These are phyloP conservation scores for Kuraishia hungarica DNA, from an alignment of 805 yeast species.

Conservation along the genomic window DNA sequence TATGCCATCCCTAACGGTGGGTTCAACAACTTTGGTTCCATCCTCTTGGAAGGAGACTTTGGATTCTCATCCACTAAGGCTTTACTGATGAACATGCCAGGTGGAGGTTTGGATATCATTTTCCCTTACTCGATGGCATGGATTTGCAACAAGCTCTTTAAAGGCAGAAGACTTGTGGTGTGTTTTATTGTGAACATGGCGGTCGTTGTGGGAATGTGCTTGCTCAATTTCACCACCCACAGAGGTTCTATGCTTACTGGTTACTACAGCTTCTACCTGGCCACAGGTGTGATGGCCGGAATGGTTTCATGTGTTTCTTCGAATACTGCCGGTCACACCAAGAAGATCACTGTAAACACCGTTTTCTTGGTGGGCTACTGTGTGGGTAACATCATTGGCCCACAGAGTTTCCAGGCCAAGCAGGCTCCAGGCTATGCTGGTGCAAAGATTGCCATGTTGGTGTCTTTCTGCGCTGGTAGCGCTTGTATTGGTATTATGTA, in stretches of 20 bases:
- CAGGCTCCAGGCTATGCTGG: slow-evolving; percentile 36
- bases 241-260: slow-evolving; percentile 17
- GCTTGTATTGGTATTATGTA: slow-evolving; percentile 10
- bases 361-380: slow-evolving; percentile 38
- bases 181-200: slow-evolving; percentile 14
- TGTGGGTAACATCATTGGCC: slow-evolving; percentile 48
- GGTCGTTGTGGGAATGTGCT: slow-evolving; percentile 19
- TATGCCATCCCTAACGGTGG: slow-evolving; percentile 52
- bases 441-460: slow-evolving; percentile 30
- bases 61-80: slow-evolving; percentile 20
- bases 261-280: slow-evolving; percentile 12
- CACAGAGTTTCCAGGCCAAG: slow-evolving; percentile 34
- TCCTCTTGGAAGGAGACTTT: slow-evolving; percentile 30
- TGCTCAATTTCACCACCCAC: slow-evolving; percentile 21
- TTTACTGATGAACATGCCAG: slow-evolving; percentile 27
- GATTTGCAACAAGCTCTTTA: slow-evolving; percentile 5
- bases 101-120: slow-evolving; percentile 22
- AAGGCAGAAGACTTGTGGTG: slow-evolving; percentile 16
- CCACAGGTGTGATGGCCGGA: slow-evolving; percentile 16
- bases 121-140: slow-evolving; percentile 22
- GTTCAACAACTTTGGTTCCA: slow-evolving; percentile 37
- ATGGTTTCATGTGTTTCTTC: slow-evolving; percentile 29
- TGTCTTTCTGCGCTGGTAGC: slow-evolving; percentile 9
- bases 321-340: slow-evolving; percentile 50
- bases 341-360: slow-evolving; percentile 39